Evolutionary conservation across 78 protist genomes (phyloP).

Genomic region (Dictyostelium purpureum): DNA sequence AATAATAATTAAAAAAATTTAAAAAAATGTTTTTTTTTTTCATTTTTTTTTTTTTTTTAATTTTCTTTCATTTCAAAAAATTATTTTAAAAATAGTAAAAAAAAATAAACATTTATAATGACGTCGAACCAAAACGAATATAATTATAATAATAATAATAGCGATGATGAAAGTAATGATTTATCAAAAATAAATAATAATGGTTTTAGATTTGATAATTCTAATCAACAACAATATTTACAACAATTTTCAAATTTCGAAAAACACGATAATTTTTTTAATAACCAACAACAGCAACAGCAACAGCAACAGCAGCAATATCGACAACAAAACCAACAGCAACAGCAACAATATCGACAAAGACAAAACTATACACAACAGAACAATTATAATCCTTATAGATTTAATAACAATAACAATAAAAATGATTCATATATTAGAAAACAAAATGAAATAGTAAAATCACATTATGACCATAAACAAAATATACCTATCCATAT

Average conservation of each 20-base stretch:
- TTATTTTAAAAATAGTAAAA: no score
- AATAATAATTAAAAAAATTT: no score
- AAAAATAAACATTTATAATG: no score
- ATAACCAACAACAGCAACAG: neutral
- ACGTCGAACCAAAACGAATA: no score
- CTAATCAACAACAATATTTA: neutral
- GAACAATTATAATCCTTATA: neutral
- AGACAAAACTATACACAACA: neutral
- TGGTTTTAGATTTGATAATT: neutral
- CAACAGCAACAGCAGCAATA: constrained; percentile 10
- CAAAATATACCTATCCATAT: constrained; percentile 26
- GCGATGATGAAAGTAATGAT: no score
- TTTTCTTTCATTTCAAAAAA: neutral
- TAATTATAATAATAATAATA: no score
- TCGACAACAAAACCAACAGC: neutral
- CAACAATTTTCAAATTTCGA: neutral
- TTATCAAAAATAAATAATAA: no score
- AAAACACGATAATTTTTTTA: neutral
- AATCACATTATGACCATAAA: constrained; percentile 26
- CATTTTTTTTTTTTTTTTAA: neutral
- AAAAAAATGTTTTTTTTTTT: constrained; percentile 15
- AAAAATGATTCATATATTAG: neutral
- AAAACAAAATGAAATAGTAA: neutral
- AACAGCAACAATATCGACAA: neutral
- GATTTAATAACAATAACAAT: neutral